Base-by-base conservation (phyloP, 2,329 filamentous ascomycete genomes). In the Hymenoscyphus fraxineus region DNA sequence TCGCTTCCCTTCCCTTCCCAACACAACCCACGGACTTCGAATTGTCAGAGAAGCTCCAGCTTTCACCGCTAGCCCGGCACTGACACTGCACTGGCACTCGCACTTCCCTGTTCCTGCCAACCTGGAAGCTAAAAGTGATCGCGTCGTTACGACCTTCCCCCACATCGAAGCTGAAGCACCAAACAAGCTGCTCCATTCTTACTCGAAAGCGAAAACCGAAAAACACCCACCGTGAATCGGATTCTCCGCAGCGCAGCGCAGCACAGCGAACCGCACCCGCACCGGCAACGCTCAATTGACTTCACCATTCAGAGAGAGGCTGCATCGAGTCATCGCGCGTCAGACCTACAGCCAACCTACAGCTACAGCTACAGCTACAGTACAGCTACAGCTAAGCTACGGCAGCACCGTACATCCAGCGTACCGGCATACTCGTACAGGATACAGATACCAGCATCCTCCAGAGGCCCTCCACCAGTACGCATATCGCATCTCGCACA, bases 271-370 rank as follows among this genome's bases (percentile, higher is more conserved):
- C 41, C 41, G n/a, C 41, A 4, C n/a, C 5, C 41, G 16, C 41
- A 47, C 19, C 41, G 16, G 19, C 44, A 27, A 22, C 44, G n/a
- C 44, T 51, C 44, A 51, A 51, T 51, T 51, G 44, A 51, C n/a
- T 19, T 51, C 44, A 19, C 19, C 44, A 2, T n/a, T 10, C 5
- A 51, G 7, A 10, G 9, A 13, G 44, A 51, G 44, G n/a, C 44
- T 51, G 44, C 44, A 51, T 51, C 44, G 7, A 51, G n/a, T 51
- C 44, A 51, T 51, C n/a, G 44, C n/a, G n/a, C 44, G 22, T 51
- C 15, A 12, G 19, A 13, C n/a, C 44, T 22, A 51, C 44, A 51
- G n/a, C 44, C n/a, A n/a, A 51, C 44, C 44, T 6, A 51, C 44
- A 19, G 41, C 41, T 7, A 7, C 16, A 6, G n/a, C n/a, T 19